Evolutionary conservation across 2,329 filamentous ascomycete species (phyloP).

Genomic region (Calcarisporium arbuscula): DNA sequence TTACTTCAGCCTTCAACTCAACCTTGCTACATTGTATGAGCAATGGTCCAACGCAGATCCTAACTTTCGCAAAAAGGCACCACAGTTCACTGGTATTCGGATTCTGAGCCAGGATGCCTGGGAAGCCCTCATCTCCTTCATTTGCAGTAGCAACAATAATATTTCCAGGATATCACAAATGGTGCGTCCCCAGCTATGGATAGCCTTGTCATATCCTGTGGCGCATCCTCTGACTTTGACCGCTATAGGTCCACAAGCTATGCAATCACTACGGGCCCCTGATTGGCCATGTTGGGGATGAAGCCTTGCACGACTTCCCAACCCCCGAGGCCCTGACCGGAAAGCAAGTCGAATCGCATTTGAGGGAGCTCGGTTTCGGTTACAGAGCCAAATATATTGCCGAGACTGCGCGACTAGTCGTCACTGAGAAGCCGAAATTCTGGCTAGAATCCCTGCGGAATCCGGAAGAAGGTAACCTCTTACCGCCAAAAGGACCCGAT

Average conservation of each 20-base stretch:
- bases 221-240: not conserved
- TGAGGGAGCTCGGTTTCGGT: slow-evolving; percentile 83
- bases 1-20: slow-evolving; percentile 82
- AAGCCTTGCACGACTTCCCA: slow-evolving; percentile 84
- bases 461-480: slow-evolving; percentile 59
- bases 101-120: slow-evolving; percentile 93
- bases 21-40: slow-evolving; percentile 69
- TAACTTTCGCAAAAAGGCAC: slow-evolving; percentile 84
- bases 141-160: slow-evolving; percentile 99
- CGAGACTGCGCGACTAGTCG: slow-evolving; percentile 72
- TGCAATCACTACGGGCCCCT: slow-evolving; percentile 78
- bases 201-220: too few species aligned
- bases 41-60: slow-evolving; percentile 81
- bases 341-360: slow-evolving; percentile 68
- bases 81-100: slow-evolving; percentile 81
- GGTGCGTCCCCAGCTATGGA: slow-evolving; percentile 47
- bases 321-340: slow-evolving; percentile 65
- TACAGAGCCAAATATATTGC: slow-evolving; percentile 92
- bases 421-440: slow-evolving; percentile 55
- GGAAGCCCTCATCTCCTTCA: slow-evolving; percentile 91
- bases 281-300: slow-evolving; percentile 62
- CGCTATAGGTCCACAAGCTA: slow-evolving; percentile 70
- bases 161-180: slow-evolving; percentile 93
- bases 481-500: slow-evolving; percentile 25
- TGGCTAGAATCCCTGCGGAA: slow-evolving; percentile 81